Base-by-base conservation (phyloP, 306 rosid species). In the Vigna hirtella region DNA sequence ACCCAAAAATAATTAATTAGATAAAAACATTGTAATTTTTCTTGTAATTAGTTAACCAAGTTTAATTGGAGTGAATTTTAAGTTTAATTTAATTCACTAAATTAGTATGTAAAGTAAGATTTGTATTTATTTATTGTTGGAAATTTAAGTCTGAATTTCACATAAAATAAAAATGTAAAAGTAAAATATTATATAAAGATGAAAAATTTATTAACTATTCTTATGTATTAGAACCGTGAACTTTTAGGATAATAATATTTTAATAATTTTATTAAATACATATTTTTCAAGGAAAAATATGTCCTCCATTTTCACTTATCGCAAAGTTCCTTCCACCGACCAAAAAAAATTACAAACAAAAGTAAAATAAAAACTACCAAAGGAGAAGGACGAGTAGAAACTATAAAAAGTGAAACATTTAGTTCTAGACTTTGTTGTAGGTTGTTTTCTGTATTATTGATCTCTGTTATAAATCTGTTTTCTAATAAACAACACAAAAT, bases 401-500 rank as follows among this genome's bases (percentile, higher is more conserved):
- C 28, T 49, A 28, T 17, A 77, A 57, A 30, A 57, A 45, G 77
- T 58, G 71, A 78, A 9, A 71, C 73, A 18, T 58, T 43, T 42
- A 64, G 74, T 63, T 71, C 34, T 38, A 77, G 58, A 42, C 50
- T 15, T 45, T 24, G 43, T 1, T 3, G 42, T 40, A 28, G 22
- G 61, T 56, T 67, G 62, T 56, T 51, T 78, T 78, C 28, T 68
- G 70, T 20, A 43, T 43, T 51, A 45, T 69, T 78, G 43, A 28
- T 17, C 5, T 22, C 26, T 36, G 56, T 22, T 66, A 18, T 42
- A 38, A 53, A 20, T 22, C 43, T 30, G 76, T 61, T 68, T 67
- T 30, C 30, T 45, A 58, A 47, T 62, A 5, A 36, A 36, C 42
- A 36, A 6, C 7, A 36, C 42, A 6, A 51, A 9, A 30, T 30